phyloP scores from a whole-genome alignment of 108 stramenopile genomes.

The Skeletonema grethae region DNA sequence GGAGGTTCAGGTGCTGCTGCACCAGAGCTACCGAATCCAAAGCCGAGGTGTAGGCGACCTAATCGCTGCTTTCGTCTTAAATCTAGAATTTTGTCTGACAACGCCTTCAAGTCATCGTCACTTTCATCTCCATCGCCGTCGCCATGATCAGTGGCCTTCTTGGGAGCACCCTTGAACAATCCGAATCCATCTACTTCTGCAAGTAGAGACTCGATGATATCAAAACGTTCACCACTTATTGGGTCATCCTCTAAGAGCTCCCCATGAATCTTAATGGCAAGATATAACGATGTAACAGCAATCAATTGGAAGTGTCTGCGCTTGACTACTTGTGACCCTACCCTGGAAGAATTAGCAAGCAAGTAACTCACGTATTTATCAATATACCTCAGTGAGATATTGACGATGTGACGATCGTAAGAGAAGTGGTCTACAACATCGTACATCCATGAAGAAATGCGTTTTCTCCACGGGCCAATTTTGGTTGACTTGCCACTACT shows the following conservation, averaged over 20 bases:
- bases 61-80: conserved; percentile 32
- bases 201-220: conserved; percentile 21
- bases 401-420: conserved; percentile 72
- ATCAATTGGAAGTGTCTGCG: conserved; percentile 62
- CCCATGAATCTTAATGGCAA: conserved; percentile 72
- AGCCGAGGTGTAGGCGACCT: conserved; percentile 16
- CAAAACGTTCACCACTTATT: conserved; percentile 11
- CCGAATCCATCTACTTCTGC: conserved; percentile 42
- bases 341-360: conserved; percentile 6
- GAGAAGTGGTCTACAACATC: conserved; percentile 83
- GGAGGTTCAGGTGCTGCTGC: neutral
- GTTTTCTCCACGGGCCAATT: conserved; percentile 49
- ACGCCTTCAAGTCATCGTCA: conserved; percentile 38
- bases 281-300: conserved; percentile 79
- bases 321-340: conserved; percentile 47
- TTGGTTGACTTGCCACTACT: conserved; percentile 10
- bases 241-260: conserved; percentile 47
- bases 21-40: conserved; percentile 2
- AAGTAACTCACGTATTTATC: conserved; percentile 60
- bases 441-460: conserved; percentile 85
- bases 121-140: conserved; percentile 26
- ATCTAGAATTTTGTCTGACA: conserved; percentile 42
- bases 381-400: conserved; percentile 71
- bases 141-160: neutral
- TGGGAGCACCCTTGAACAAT: conserved; percentile 10